A percentile compares a stretch with the other conserved stretches of the same genome.
These are phyloP conservation scores for Myriosclerotinia duriaeana DNA, from an alignment of 2,329 filamentous ascomycete genomes.

Conservation along the genomic window DNA sequence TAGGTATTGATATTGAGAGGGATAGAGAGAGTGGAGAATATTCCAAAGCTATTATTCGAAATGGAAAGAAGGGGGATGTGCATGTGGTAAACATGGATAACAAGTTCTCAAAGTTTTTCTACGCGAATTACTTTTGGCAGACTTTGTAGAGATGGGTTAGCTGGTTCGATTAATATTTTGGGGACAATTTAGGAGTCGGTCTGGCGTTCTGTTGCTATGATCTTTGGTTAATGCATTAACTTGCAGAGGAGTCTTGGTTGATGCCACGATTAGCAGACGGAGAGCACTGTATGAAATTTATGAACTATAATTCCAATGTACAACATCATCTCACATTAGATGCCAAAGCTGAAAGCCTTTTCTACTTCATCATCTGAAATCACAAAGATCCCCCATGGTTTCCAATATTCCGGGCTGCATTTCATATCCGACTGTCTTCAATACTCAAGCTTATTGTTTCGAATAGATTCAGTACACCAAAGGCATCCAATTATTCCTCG, in stretches of 20 bases:
- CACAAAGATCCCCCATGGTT: neutral
- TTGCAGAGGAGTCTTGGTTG: slow-evolving; percentile 6
- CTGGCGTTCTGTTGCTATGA: slow-evolving; percentile 10
- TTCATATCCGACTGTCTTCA: neutral
- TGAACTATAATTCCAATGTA: slow-evolving; percentile 11
- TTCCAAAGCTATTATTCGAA: slow-evolving; percentile 80
- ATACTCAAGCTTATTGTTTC: neutral
- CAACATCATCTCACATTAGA: neutral
- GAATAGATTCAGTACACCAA: neutral
- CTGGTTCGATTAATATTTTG: neutral
- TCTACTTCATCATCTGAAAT: neutral
- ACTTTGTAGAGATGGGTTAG: slow-evolving; percentile 58
- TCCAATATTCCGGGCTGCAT: neutral
- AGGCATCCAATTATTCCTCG: neutral
- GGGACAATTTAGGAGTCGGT: neutral
- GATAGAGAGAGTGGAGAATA: slow-evolving; percentile 73
- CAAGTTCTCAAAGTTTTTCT: slow-evolving; percentile 88
- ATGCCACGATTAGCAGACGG: slow-evolving; percentile 13
- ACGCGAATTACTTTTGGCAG: slow-evolving; percentile 95
- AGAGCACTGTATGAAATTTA: slow-evolving; percentile 5
- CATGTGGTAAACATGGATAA: slow-evolving; percentile 93
- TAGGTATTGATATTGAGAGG: slow-evolving; percentile 84
- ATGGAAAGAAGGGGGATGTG: slow-evolving; percentile 83
- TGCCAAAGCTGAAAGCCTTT: neutral
- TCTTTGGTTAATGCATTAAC: neutral